Evolutionary conservation across 768 basidiomycete species (phyloP).

Genomic region (Tricholoma flavovirens): DNA sequence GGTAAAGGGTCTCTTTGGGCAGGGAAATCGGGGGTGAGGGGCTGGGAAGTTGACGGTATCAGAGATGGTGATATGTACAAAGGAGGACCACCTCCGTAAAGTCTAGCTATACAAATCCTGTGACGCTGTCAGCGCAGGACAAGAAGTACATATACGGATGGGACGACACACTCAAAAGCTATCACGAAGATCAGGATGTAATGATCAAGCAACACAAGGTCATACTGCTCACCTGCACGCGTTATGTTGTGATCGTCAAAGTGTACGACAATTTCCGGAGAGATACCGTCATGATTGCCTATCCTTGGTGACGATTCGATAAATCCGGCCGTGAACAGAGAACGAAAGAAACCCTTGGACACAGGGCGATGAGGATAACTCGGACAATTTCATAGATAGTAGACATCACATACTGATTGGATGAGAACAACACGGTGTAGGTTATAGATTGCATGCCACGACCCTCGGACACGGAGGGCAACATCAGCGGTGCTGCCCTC

Average conservation of each 20-base stretch:
- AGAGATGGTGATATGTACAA: conserved; percentile 61
- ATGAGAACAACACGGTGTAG: conserved; percentile 85
- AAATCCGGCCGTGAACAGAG: conserved; percentile 81
- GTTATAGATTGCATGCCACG: conserved; percentile 67
- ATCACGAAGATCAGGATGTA: conserved; percentile 11
- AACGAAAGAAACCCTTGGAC: conserved; percentile 76
- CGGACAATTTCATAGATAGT: background rate
- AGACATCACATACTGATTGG: conserved; percentile 58
- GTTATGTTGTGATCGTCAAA: conserved; percentile 89
- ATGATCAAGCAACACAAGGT: conserved; percentile 5
- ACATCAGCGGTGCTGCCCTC: conserved; percentile 74
- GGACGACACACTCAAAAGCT: conserved; percentile 81
- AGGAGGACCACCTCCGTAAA: conserved; percentile 82
- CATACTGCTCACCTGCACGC: conserved; percentile 56
- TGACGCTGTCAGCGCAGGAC: conserved; percentile 3
- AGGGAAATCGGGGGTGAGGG: conserved; percentile 69
- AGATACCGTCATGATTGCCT: conserved; percentile 19
- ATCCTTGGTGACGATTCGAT: conserved; percentile 46
- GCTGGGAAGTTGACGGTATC: conserved; percentile 58
- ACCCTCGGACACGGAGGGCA: conserved; percentile 58
- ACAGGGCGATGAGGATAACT: background rate
- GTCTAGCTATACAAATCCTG: conserved; percentile 79
- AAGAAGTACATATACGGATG: background rate
- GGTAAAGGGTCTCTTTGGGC: conserved; percentile 21
- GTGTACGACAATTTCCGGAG: conserved; percentile 59